phyloP scores from a whole-genome alignment of 495 filamentous ascomycete genomes.

The Trichoderma reesei region DNA sequence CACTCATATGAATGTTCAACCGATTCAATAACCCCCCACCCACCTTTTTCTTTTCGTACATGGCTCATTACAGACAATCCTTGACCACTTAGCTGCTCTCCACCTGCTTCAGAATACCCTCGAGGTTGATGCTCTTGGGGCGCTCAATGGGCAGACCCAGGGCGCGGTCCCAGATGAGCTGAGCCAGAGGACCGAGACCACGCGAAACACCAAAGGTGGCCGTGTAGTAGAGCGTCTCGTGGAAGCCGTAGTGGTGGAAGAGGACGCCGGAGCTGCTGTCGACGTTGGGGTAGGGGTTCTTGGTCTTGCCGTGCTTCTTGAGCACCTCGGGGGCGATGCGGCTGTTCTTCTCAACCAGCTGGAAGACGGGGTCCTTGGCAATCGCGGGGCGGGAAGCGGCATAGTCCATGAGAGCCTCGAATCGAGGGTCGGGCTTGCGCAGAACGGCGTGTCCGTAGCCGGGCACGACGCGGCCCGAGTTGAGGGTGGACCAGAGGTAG shows the following conservation, averaged over 20 bases:
- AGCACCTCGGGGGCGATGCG: slow-evolving; percentile 72
- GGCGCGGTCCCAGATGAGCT: slow-evolving; percentile 93
- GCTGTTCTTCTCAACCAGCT: slow-evolving; percentile 80
- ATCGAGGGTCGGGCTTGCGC: slow-evolving; percentile 92
- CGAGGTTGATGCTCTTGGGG: slow-evolving; percentile 91
- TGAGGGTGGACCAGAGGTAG: slow-evolving; percentile 89
- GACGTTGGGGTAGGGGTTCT: slow-evolving; percentile 97
- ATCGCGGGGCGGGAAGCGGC: slow-evolving; percentile 77
- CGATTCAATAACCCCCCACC: not conserved
- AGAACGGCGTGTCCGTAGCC: slow-evolving; percentile 98
- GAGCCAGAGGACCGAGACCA: slow-evolving; percentile 82
- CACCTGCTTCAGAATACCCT: slow-evolving; percentile 60
- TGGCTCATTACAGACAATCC: not conserved
- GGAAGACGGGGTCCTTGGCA: slow-evolving; percentile 77
- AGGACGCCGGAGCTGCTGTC: slow-evolving; percentile 85
- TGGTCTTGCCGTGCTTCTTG: slow-evolving; percentile 94
- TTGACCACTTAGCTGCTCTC: slow-evolving; percentile 22
- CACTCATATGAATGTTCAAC: not conserved
- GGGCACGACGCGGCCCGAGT: slow-evolving; percentile 88
- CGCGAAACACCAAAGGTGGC: slow-evolving; percentile 92
- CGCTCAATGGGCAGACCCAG: slow-evolving; percentile 95
- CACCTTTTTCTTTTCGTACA: not conserved
- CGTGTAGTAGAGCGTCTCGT: slow-evolving; percentile 95
- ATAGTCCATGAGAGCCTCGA: slow-evolving; percentile 94
- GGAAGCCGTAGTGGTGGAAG: slow-evolving; percentile 95